Conservation (phyloP, 2,329 filamentous ascomycete genomes). For the Pseudogymnoascus sp. region DNA sequence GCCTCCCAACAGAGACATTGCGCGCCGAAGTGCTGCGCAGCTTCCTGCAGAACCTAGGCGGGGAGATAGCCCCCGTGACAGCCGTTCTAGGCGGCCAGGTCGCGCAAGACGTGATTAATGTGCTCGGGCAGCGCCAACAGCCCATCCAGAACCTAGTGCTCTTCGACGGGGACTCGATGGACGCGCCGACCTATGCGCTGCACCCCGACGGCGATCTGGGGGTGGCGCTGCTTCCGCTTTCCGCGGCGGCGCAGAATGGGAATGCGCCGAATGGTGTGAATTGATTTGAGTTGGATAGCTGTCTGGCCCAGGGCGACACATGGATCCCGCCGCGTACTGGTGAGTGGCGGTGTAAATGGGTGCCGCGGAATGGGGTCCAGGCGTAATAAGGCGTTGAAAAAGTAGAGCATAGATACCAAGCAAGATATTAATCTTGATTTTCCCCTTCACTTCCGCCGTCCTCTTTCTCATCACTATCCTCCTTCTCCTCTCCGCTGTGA, state of each 20-base stretch:
- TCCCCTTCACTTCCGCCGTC: constrained; percentile 24
- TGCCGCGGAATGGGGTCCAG: background rate
- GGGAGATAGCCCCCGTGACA: constrained; percentile 77
- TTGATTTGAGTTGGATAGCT: constrained; percentile 13
- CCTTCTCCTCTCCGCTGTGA: constrained; percentile 28
- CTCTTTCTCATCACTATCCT: constrained; percentile 18
- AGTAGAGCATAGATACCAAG: constrained; percentile 17
- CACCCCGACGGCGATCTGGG: constrained; percentile 60
- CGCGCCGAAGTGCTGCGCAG: constrained; percentile 65
- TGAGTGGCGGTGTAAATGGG: background rate
- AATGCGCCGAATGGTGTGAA: constrained; percentile 12
- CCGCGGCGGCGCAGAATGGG: constrained; percentile 20
- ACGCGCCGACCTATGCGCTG: constrained; percentile 72
- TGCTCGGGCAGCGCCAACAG: constrained; percentile 82
- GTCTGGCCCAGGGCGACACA: constrained; percentile 11
- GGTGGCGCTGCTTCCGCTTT: constrained; percentile 36
- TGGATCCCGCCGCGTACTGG: background rate
- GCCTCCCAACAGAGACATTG: constrained; percentile 60
- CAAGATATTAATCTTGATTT: constrained; percentile 18
- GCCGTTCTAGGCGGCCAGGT: constrained; percentile 85
- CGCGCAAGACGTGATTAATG: constrained; percentile 95
- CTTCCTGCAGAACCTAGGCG: constrained; percentile 80
- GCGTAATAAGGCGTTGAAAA: background rate
- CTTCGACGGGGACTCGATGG: constrained; percentile 77
- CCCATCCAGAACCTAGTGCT: constrained; percentile 92